Evolutionary conservation across 2,329 filamentous ascomycete species (phyloP).

Genomic region (Ascocoryne sarcoides): DNA sequence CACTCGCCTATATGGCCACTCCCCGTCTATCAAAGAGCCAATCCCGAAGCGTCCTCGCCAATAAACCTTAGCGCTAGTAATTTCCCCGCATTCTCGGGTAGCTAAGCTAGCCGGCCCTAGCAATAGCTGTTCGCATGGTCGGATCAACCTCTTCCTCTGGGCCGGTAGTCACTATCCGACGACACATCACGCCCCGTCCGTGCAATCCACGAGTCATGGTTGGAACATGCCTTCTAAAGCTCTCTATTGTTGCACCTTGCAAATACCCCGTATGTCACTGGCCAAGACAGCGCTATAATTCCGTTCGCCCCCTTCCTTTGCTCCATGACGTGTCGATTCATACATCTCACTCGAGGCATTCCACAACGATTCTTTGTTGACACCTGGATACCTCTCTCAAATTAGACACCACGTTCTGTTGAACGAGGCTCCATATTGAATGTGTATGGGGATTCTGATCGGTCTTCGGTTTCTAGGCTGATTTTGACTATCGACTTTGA

Average conservation of each 20-base stretch:
- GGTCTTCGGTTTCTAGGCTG: not conserved
- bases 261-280: slow-evolving; percentile 3
- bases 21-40: too few relatives aligned
- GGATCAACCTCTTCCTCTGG: slow-evolving; percentile 14
- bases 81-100: slow-evolving; percentile 7
- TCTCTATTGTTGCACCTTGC: not conserved
- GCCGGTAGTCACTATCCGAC: slow-evolving; percentile 9
- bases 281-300: slow-evolving; percentile 12
- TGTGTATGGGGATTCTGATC: too few relatives aligned
- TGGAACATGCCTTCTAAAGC: slow-evolving; percentile 3
- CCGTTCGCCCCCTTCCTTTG: slow-evolving; percentile 12
- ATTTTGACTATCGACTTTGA: not conserved
- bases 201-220: slow-evolving; percentile 9
- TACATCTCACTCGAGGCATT: too few relatives aligned
- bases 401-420: too few relatives aligned
- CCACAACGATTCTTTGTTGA: too few relatives aligned
- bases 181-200: slow-evolving; percentile 2
- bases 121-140: not conserved
- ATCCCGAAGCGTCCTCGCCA: too few relatives aligned
- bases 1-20: too few relatives aligned
- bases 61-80: too few relatives aligned
- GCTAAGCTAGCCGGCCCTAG: slow-evolving; percentile 1
- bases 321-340: slow-evolving; percentile 17
- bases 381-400: too few relatives aligned
- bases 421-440: too few relatives aligned